Conservation (phyloP, 2,329 filamentous ascomycete genomes). For the Trichoderma guizhouense region DNA sequence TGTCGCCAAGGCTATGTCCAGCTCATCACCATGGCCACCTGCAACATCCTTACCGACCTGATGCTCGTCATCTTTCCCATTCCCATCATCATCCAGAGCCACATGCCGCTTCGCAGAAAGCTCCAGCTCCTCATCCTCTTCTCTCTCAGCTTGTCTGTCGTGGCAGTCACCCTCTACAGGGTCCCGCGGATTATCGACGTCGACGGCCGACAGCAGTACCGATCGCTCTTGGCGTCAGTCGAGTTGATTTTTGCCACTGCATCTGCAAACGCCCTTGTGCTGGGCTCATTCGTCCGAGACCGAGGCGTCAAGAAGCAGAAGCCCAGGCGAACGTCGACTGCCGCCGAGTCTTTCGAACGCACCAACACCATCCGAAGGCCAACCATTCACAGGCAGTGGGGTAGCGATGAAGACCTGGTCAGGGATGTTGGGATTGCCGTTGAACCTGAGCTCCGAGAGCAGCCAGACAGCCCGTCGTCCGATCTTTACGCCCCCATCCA, state of each 20-base stretch:
- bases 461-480: constrained; percentile 25
- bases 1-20: constrained; percentile 87
- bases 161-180: constrained; percentile 75
- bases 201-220: constrained; percentile 75
- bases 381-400: constrained; percentile 66
- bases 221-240: constrained; percentile 82
- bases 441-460: constrained; percentile 48
- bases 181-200: constrained; percentile 72
- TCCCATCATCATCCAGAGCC: constrained; percentile 76
- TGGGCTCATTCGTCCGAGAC: constrained; percentile 90
- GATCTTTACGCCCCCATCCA: constrained; percentile 37
- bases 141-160: constrained; percentile 75
- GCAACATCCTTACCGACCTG: constrained; percentile 85
- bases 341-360: constrained; percentile 60
- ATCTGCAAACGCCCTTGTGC: constrained; percentile 82
- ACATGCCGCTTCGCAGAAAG: constrained; percentile 75
- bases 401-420: constrained; percentile 88
- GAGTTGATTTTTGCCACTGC: constrained; percentile 86
- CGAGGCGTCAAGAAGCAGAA: constrained; percentile 85
- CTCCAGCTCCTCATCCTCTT: constrained; percentile 77
- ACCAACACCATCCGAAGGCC: constrained; percentile 40
- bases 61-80: constrained; percentile 86
- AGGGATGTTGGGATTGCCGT: constrained; percentile 71
- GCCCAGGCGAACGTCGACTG: constrained; percentile 61
- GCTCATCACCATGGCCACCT: constrained; percentile 82